These are phyloP conservation scores for Otatea glauca DNA, from an alignment of 176 grass and related monocot species.

Conservation along the genomic window DNA sequence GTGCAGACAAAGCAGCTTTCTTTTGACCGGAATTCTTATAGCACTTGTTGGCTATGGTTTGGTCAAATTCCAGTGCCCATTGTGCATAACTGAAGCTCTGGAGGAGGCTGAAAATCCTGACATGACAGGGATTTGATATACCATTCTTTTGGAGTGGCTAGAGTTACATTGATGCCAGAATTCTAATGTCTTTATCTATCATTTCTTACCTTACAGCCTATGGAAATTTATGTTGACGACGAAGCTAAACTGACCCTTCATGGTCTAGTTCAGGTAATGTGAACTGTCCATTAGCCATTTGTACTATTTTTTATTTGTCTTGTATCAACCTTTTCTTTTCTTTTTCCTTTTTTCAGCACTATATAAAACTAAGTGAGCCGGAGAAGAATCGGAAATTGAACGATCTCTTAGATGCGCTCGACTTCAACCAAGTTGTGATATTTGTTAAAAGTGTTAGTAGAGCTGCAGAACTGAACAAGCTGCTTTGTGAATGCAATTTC, in stretches of 20 bases:
- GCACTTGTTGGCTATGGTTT: constrained; percentile 14
- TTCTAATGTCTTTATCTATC: constrained; percentile 65
- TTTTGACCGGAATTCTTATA: constrained; percentile 15
- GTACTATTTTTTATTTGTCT: background rate
- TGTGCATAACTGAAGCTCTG: constrained; percentile 46
- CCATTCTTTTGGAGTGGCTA: constrained; percentile 65
- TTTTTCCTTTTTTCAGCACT: constrained; percentile 53
- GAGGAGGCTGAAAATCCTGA: constrained; percentile 40
- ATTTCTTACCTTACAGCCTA: constrained; percentile 81
- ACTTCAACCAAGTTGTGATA: constrained; percentile 85
- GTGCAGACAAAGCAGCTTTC: constrained; percentile 42
- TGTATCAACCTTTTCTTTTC: background rate
- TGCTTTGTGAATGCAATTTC: constrained; percentile 78
- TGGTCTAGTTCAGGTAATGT: constrained; percentile 73
- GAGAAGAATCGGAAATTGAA: constrained; percentile 97
- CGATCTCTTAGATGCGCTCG: constrained; percentile 85
- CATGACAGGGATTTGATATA: constrained; percentile 48
- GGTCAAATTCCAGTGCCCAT: constrained; percentile 15
- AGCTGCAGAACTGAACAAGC: constrained; percentile 72
- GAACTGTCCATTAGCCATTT: background rate
- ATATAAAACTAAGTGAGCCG: constrained; percentile 81
- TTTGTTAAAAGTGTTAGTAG: constrained; percentile 79
- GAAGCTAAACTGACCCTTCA: constrained; percentile 80
- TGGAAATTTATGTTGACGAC: constrained; percentile 91
- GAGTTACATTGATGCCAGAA: constrained; percentile 60